phyloP scores from a whole-genome alignment of 305 asterid species.

The Galium porrigens region DNA sequence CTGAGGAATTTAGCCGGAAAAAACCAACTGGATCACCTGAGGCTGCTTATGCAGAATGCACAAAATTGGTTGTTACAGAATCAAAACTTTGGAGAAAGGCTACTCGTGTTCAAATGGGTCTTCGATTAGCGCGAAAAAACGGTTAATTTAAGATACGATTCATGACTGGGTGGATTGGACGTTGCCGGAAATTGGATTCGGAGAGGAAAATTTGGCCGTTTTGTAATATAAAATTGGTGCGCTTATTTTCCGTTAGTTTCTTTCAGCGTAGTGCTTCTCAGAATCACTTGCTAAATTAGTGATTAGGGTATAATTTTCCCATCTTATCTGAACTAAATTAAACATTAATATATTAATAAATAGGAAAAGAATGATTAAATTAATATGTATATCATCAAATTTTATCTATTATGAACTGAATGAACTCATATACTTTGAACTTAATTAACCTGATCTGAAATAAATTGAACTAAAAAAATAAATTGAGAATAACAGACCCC shows the following conservation, averaged over 20 bases:
- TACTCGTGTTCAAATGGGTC: neutral
- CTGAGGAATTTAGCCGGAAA: neutral
- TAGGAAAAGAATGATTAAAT: too few species aligned
- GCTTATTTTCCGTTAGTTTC: conserved; percentile 4
- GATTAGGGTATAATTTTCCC: too few species aligned
- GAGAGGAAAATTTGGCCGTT: neutral
- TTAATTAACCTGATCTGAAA: too few species aligned
- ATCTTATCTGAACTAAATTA: too few species aligned
- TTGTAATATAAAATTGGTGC: neutral
- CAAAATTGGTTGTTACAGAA: neutral
- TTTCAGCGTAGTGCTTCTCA: neutral
- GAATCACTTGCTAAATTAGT: neutral
- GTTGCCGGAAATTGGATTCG: conserved; percentile 6
- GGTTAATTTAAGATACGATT: conserved; percentile 2
- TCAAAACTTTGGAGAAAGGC: neutral
- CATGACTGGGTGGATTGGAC: neutral
- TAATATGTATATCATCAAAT: too few species aligned
- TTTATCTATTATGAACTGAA: too few species aligned
- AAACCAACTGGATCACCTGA: conserved; percentile 8
- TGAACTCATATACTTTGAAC: too few species aligned
- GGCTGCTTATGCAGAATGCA: conserved; percentile 2
- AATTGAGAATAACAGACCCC: too few species aligned
- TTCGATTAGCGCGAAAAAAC: neutral
- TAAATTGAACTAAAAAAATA: too few species aligned
- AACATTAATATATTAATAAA: too few species aligned